Evolutionary conservation across 371 early-diverging fungal genomes (phyloP).

Genomic region (Rhizopus sp.): DNA sequence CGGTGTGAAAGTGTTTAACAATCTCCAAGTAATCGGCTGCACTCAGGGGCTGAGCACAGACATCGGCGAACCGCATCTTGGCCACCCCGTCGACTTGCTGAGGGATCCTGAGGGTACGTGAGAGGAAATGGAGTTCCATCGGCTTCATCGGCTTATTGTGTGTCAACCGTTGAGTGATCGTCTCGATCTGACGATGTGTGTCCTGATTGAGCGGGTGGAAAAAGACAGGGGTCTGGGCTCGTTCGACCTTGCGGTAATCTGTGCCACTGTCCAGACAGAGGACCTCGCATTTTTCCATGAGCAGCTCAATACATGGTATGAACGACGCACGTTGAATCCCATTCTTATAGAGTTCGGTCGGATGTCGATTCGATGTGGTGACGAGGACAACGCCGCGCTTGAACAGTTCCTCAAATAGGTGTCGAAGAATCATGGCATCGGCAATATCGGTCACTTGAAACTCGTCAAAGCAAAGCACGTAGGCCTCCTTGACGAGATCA

Average conservation of each 20-base stretch:
- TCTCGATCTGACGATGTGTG: constrained; percentile 46
- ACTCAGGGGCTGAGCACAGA: constrained; percentile 82
- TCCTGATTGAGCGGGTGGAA: constrained; percentile 62
- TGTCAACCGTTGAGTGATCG: constrained; percentile 35
- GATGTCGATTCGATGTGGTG: constrained; percentile 93
- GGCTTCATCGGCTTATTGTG: constrained; percentile 35
- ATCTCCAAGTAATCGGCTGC: constrained; percentile 93
- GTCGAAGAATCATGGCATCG: constrained; percentile 94
- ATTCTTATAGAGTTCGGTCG: constrained; percentile 91
- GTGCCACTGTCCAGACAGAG: constrained; percentile 85
- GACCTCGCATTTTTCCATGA: constrained; percentile 81
- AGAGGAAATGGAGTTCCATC: constrained; percentile 69
- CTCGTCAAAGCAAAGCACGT: constrained; percentile 94
- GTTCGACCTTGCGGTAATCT: constrained; percentile 79
- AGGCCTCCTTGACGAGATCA: constrained; percentile 77
- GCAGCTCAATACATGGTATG: constrained; percentile 85
- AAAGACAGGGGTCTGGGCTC: constrained; percentile 59
- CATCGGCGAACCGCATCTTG: constrained; percentile 74
- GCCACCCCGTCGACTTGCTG: constrained; percentile 70
- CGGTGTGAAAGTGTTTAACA: constrained; percentile 66
- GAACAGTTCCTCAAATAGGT: constrained; percentile 81
- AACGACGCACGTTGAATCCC: constrained; percentile 93
- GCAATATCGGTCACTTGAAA: constrained; percentile 97
- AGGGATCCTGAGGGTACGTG: constrained; percentile 69
- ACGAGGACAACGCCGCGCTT: constrained; percentile 88